Conservation (phyloP, 192 early-diverging fungal genomes). For the Glomus cerebriforme region DNA sequence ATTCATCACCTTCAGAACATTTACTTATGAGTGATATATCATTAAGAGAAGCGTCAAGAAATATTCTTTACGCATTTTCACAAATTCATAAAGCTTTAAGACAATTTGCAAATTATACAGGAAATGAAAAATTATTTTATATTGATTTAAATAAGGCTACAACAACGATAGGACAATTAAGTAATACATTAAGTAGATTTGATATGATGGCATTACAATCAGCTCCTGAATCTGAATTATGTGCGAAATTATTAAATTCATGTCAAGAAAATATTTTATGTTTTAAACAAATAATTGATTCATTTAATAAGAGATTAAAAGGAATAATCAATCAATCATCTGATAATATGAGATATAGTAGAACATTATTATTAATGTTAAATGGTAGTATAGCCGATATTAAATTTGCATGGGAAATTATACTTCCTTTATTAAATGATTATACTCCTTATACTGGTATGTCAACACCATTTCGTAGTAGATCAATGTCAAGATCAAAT, state of each 20-base stretch:
- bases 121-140: slow-evolving; percentile 43
- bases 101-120: slow-evolving; percentile 41
- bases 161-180: slow-evolving; percentile 39
- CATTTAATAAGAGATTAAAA: slow-evolving; percentile 41
- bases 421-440: slow-evolving; percentile 42
- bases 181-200: slow-evolving; percentile 41
- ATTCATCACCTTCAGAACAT: slow-evolving; percentile 28
- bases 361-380: slow-evolving; percentile 46
- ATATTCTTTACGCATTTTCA: slow-evolving; percentile 47
- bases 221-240: slow-evolving; percentile 36
- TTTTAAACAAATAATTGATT: slow-evolving; percentile 39
- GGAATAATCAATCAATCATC: slow-evolving; percentile 35
- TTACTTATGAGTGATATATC: slow-evolving; percentile 39
- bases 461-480: slow-evolving; percentile 27
- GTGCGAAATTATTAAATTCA: slow-evolving; percentile 36
- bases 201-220: slow-evolving; percentile 37
- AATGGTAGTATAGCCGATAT: slow-evolving; percentile 49
- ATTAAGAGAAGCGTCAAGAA: slow-evolving; percentile 44
- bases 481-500: slow-evolving; percentile 32
- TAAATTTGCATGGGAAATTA: slow-evolving; percentile 46
- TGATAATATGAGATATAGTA: slow-evolving; percentile 40
- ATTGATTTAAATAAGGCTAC: slow-evolving; percentile 41
- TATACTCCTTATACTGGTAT: slow-evolving; percentile 29
- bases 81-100: slow-evolving; percentile 47
- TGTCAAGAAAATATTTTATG: slow-evolving; percentile 39